Base-by-base conservation (phyloP, 106 monocot species). In the Acorus calamus region DNA sequence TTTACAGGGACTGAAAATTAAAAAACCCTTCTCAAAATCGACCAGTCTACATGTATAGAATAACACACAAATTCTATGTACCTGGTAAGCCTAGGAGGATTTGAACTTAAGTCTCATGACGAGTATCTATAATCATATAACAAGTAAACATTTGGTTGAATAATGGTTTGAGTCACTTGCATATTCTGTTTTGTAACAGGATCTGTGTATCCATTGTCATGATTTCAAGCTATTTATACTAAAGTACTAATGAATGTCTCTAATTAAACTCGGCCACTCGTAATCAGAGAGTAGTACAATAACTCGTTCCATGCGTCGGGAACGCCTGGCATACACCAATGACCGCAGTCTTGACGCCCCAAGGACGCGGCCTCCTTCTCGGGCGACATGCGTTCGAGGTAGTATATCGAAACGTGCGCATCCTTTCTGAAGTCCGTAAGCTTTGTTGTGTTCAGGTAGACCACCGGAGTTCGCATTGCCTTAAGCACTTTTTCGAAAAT, bases 321-420 rank as follows among this genome's bases (percentile, higher is more conserved):
- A 57, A 96, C 57, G 4, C 94, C 94, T 5, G 94, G 94, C 74
- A 96, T 68, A 74, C 94, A 96, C 94, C 94, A 96, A 63, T 96
- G 94, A 75, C 94, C 91, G 75, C 94, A 91, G 71, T 96, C 94
- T 60, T 96, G 94, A 44, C 65, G 57, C 58, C 12, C 73, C 79
- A 80, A 82, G 9, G 78, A 71, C 47, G 55, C 64, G n/a, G 77
- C 72, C 47, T 67, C 82, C 56, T 90, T 84, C 60, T 73, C 67
- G 7, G 66, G 47, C 2, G 77, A 62, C 0, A 70, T 63, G 14
- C 81, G 77, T 55, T 50, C 77, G 67, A 63, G 78, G 73, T 87
- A 66, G 46, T 91, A 91, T 53, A 96, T 78, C 2, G 94, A 87
- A 65, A 87, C 90, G 63, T 91, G 90, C 0, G 78, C 90, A 45